Evolutionary conservation across 2,329 filamentous ascomycete genomes (phyloP), one percentile per base, ranked within the genome.

Genomic region (Aspergillus hortae): DNA sequence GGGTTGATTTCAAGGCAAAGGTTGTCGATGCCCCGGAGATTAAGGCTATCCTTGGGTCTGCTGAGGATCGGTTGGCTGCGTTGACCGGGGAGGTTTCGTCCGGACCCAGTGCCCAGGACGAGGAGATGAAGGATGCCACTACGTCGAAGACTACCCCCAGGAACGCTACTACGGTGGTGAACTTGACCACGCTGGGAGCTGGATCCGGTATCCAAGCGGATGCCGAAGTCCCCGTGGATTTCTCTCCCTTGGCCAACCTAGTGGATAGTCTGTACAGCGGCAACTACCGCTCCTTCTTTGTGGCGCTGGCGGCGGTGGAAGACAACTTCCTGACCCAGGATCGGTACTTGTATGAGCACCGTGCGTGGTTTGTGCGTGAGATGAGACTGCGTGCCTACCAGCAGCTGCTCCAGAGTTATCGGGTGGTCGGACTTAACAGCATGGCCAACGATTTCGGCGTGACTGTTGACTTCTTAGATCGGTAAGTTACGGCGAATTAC

Each of bases 381-480:
- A 99, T 99, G 94, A 87, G 94, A 52, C 83, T 97, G 60, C 87
- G 92, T 53, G 92, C 90, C 33, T 99, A 99, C 77, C 90, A 96
- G 74, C 94, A 99, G 78, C 83, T 99, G 38, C 82, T 99, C 41
- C 94, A 97, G 78, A 96, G 90, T 69, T 99, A 99, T 77, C 88
- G 92, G 44, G 90, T 99, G 10, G 94, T 99, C 33, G 91, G 92
- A n/a, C 80, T 99, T 59, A 88, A 90, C 73, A 96, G 90, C 75
- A 99, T 99, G 92, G 94, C 94, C 17, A 88, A 85, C 59, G 92
- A 95, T 72, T 99, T 99, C 77, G 94, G 94, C 50, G 92, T 99
- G 56, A 94, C 90, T 2, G 90, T 99, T 14, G 92, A 97, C 71
- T 99, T 92, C 75, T 79, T 99, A 59, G 94, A 99, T 74, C 88